Percentiles rank a stretch among this genome's conserved stretches.
These are phyloP conservation scores for Flaveria ramosissima DNA, from an alignment of 129 eudicot genomes.

Conservation along the genomic window DNA sequence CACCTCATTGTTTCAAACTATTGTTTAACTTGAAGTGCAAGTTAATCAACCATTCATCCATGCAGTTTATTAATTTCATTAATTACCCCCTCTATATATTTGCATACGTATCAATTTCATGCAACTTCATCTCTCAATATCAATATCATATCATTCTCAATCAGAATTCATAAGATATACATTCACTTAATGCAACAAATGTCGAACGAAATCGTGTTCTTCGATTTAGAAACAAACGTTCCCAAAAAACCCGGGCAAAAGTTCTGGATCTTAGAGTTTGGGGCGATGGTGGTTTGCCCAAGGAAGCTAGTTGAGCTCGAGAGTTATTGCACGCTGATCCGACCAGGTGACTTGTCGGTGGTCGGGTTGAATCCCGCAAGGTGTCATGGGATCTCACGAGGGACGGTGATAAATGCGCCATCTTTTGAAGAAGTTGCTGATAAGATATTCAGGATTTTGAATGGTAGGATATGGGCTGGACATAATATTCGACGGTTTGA, in stretches of 20 bases:
- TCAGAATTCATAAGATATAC: not conserved
- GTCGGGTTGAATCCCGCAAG: conserved; percentile 66
- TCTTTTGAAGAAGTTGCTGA: conserved; percentile 75
- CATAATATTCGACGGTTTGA: conserved; percentile 90
- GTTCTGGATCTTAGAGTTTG: conserved; percentile 80
- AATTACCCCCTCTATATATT: conserved; percentile 25
- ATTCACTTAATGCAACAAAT: conserved; percentile 33
- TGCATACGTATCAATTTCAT: conserved; percentile 9
- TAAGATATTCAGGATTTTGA: conserved; percentile 57
- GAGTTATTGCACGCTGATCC: conserved; percentile 75
- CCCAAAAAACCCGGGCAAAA: conserved; percentile 63
- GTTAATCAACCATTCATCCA: conserved; percentile 47
- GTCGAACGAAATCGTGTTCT: conserved; percentile 77
- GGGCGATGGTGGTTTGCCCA: conserved; percentile 89
- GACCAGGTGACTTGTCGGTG: conserved; percentile 70
- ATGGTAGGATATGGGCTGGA: conserved; percentile 97
- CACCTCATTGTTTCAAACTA: conserved; percentile 40
- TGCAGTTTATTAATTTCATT: conserved; percentile 1
- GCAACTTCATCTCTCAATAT: conserved; percentile 4
- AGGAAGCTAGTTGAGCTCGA: conserved; percentile 70
- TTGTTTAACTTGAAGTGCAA: conserved; percentile 75
- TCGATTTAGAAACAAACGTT: conserved; percentile 89
- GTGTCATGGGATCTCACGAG: conserved; percentile 71
- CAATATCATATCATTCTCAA: not conserved
- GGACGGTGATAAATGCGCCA: conserved; percentile 61